Evolutionary conservation across 2,329 filamentous ascomycete genomes (phyloP), one percentile per base, ranked within the genome.

Genomic region (Cercospora nicotianae): DNA sequence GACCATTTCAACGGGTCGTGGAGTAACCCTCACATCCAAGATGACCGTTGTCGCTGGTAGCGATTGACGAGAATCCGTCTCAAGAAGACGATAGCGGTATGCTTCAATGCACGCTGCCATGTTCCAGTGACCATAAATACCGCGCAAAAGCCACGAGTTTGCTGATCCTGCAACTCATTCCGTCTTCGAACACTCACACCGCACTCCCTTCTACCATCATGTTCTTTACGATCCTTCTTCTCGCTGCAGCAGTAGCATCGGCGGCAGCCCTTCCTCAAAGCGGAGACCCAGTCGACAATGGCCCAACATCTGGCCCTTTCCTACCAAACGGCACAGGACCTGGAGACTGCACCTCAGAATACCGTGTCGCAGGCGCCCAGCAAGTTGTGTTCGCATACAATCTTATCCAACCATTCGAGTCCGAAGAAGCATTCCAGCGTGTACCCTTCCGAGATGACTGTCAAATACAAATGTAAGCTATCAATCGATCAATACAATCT

Each of bases 361-460:
- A 57, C 8, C 53, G 53, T 9, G 16, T 57, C 3, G 53, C 53
- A 3, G 53, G 53, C 7, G 53, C 53, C 0, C 23, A 57, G 10
- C 53, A 57, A 31, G 23, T 57, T 12, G 26, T 33, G 16, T 65
- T 65, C 31, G 63, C 63, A 2, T 68, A 68, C 58, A 68, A 68
- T 51, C 66, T 65, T 16, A 59, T 68, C 1, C 26, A 58, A 23
- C 58, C 63, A 6, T 63, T 57, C 9, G 55, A 68, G 30, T 68
- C 66, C 3, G 66, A 58, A 23, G 66, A 65, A 18, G 66, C 66
- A 55, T 68, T 68, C 36, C 66, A 68, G 13, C 53, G 66, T n/a
- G 48, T 68, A 57, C 66, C 66, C 13, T 58, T 68, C 18, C 18
- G 55, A 55, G 66, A 68, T 5, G 62, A 68, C 18, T 68, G 66